Base-by-base conservation (phyloP, 306 rosid species). In the Prunus davidiana region DNA sequence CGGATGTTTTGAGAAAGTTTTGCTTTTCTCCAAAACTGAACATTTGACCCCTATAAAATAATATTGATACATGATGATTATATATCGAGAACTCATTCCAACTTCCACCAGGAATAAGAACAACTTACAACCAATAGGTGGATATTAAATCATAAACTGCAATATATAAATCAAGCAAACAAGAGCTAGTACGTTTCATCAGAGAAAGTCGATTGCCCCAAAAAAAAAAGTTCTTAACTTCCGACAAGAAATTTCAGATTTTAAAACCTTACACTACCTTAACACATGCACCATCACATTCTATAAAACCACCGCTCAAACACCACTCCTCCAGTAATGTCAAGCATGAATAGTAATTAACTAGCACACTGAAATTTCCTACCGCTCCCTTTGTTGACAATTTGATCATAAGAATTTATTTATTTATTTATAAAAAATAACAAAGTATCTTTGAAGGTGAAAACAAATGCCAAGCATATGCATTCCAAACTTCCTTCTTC, bases 21-120 rank as follows among this genome's bases (percentile, higher is more conserved):
- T 79, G 82, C 78, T 84, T 82, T 79, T 89, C 83, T 91, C 98
- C 76, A 93, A 75, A 85, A 93, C 78, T 27, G 93, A 80, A 85
- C 96, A 93, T 82, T 87, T 87, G 55, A 93, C 85, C 80, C 97
- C 98, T 93, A 73, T 13, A 68, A 68, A 66, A 71, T 15, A 64
- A 76, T 64, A 56, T 13, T 34, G 45, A 46, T 32, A 14, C 30
- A 60, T 34, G 45, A 28, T 73, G 41, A 34, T 34, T 47, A 19
- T 11, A 68, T 12, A 34, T 45, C 47, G 16, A 62, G 20, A 20
- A 24, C 28, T 55, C 30, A 43, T 24, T 19, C 62, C 49, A 71
- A 63, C 77, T 62, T 38, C 56, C 24, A 38, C 67, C 64, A 69
- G 12, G 58, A 50, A 62, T 46, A 11, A 50, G 61, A 78, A 25